A percentile compares a stretch with the other conserved stretches of the same genome.
These are phyloP conservation scores for Metarhizium robertsii DNA, from an alignment of 2,329 filamentous ascomycete genomes.

Conservation along the genomic window DNA sequence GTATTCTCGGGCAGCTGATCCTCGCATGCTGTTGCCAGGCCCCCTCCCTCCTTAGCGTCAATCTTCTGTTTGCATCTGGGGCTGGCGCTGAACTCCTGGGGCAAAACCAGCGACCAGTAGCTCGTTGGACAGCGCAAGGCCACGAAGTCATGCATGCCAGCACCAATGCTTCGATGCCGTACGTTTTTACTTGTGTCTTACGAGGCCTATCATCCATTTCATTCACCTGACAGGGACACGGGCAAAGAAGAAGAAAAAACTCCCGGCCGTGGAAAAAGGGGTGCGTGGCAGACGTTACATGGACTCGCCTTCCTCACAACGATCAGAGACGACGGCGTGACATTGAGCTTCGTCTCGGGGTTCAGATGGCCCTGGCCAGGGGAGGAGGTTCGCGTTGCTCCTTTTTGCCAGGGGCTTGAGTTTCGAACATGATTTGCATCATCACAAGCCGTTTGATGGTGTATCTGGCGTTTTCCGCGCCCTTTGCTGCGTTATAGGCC, in stretches of 20 bases:
- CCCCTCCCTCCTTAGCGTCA: background rate
- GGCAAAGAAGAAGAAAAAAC: background rate
- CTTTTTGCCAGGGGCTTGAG: background rate
- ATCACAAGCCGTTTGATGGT: background rate
- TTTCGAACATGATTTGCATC: conserved; percentile 3
- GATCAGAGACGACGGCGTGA: background rate
- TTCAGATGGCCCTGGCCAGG: background rate
- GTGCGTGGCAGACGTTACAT: background rate
- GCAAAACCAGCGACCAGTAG: background rate
- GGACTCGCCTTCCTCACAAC: background rate
- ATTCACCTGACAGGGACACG: background rate
- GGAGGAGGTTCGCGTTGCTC: background rate
- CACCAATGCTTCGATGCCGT: conserved; percentile 8
- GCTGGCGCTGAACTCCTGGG: background rate
- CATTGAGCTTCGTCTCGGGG: conserved; percentile 1
- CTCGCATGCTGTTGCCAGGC: background rate
- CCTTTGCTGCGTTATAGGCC: background rate
- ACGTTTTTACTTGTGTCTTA: conserved; percentile 1
- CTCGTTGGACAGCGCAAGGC: conserved; percentile 16
- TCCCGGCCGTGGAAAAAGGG: background rate
- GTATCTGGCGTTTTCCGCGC: background rate
- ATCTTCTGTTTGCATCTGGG: background rate
- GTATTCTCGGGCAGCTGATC: background rate
- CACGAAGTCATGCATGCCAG: conserved; percentile 21
- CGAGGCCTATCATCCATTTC: conserved; percentile 2